A percentile compares a stretch with the other conserved stretches of the same genome.
These are phyloP conservation scores for Mycocentrospora acerina DNA, from an alignment of 2,329 filamentous ascomycete species.

Conservation along the genomic window DNA sequence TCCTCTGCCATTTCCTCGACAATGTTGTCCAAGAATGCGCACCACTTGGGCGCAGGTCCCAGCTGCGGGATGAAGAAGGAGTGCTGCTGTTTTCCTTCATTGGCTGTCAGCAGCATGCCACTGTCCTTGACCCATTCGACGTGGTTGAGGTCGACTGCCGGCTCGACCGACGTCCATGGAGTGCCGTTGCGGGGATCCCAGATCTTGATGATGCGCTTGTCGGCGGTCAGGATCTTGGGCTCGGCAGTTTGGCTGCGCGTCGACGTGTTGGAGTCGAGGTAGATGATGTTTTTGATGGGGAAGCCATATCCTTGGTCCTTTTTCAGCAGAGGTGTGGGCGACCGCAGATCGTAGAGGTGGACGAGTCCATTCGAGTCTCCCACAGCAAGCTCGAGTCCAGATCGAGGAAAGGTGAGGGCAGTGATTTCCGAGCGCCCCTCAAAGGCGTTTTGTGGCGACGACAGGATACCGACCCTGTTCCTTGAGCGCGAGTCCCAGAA, in stretches of 20 bases:
- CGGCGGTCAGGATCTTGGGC: slow-evolving; percentile 82
- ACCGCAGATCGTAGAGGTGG: slow-evolving; percentile 88
- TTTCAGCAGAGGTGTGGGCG: slow-evolving; percentile 78
- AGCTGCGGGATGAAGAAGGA: slow-evolving; percentile 93
- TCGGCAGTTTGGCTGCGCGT: slow-evolving; percentile 65
- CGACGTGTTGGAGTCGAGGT: slow-evolving; percentile 65
- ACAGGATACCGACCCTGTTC: slow-evolving; percentile 75
- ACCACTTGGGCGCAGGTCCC: slow-evolving; percentile 92
- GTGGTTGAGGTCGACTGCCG: slow-evolving; percentile 89
- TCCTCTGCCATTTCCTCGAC: slow-evolving; percentile 98
- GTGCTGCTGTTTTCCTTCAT: slow-evolving; percentile 93
- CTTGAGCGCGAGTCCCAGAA: slow-evolving; percentile 92
- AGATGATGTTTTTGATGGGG: slow-evolving; percentile 80
- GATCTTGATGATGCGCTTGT: slow-evolving; percentile 95
- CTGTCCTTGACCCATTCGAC: slow-evolving; percentile 90
- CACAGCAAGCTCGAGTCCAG: slow-evolving; percentile 80
- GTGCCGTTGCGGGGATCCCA: slow-evolving; percentile 83
- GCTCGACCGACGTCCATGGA: slow-evolving; percentile 95
- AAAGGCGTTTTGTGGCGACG: slow-evolving; percentile 49
- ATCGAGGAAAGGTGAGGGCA: slow-evolving; percentile 80
- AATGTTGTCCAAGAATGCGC: slow-evolving; percentile 92
- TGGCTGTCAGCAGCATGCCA: slow-evolving; percentile 94
- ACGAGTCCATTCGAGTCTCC: slow-evolving; percentile 87
- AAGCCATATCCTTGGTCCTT: slow-evolving; percentile 98
- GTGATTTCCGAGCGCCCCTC: slow-evolving; percentile 67